These are phyloP conservation scores for Podospora pseudocomata DNA, from an alignment of 495 filamentous ascomycete genomes.

Conservation along the genomic window DNA sequence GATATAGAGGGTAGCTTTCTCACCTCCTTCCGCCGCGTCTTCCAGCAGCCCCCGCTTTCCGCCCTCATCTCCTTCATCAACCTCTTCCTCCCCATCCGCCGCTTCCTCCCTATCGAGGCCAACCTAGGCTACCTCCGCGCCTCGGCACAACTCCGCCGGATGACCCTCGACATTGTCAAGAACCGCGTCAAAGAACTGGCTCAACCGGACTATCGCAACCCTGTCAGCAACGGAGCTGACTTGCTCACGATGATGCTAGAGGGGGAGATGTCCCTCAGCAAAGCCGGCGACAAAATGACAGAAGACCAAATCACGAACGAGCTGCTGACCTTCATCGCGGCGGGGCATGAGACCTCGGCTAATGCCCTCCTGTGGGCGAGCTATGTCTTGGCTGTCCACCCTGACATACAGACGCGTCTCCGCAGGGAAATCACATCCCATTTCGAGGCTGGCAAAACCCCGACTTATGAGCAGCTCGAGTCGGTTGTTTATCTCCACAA, in stretches of 20 bases:
- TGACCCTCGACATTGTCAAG: constrained; percentile 19
- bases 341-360: constrained; percentile 32
- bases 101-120: constrained; percentile 24
- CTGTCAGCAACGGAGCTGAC: constrained; percentile 35
- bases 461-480: constrained; percentile 22
- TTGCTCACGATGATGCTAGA: neutral
- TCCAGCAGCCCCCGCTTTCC: constrained; percentile 26
- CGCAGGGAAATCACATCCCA: constrained; percentile 17
- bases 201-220: constrained; percentile 41
- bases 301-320: constrained; percentile 4
- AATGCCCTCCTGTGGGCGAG: constrained; percentile 25
- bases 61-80: constrained; percentile 32
- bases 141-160: constrained; percentile 9
- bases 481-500: constrained; percentile 27
- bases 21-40: constrained; percentile 23
- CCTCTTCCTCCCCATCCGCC: constrained; percentile 23
- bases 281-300: no score
- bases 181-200: constrained; percentile 24
- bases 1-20: constrained; percentile 14
- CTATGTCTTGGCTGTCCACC: constrained; percentile 22
- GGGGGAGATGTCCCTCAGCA: neutral
- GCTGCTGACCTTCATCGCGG: constrained; percentile 29
- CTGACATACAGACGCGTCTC: constrained; percentile 25
- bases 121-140: constrained; percentile 25
- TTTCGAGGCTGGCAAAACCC: neutral